Conservation (phyloP, 768 basidiomycete species). For the Mrakia gelida region DNA sequence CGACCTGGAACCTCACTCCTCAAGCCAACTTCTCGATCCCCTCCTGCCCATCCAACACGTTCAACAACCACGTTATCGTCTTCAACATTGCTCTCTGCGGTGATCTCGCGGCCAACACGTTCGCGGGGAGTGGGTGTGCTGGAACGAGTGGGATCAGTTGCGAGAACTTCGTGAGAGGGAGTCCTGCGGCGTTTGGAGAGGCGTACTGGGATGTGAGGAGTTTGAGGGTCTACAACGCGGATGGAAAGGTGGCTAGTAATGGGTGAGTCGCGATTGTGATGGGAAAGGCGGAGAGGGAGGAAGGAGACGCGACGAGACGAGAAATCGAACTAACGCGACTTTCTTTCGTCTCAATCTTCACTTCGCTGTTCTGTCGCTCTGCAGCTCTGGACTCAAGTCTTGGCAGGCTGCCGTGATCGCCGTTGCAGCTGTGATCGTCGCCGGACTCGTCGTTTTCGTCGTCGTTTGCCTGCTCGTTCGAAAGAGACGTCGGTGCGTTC, state of each 20-base stretch:
- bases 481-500: slow-evolving; percentile 1
- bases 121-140: slow-evolving; percentile 38
- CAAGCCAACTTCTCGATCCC: slow-evolving; percentile 42
- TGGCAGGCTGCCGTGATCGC: slow-evolving; percentile 28
- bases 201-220: slow-evolving; percentile 70
- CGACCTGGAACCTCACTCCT: slow-evolving; percentile 39
- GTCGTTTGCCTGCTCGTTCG: neutral
- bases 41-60: slow-evolving; percentile 37
- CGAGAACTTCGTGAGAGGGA: slow-evolving; percentile 58
- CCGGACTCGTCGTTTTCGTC: slow-evolving; percentile 2
- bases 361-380: no score
- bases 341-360: no score
- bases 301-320: neutral
- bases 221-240: slow-evolving; percentile 54
- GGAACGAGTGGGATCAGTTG: slow-evolving; percentile 30
- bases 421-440: neutral
- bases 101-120: slow-evolving; percentile 40
- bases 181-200: slow-evolving; percentile 56
- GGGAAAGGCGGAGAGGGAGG: neutral
- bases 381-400: neutral
- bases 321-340: neutral
- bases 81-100: slow-evolving; percentile 44
- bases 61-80: slow-evolving; percentile 54
- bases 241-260: neutral
- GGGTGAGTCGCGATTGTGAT: neutral